A percentile compares a stretch with the other conserved stretches of the same genome.
Conservation (phyloP, 202 grass and related monocot genomes). For the Bolboschoenoplectus hybrid region DNA sequence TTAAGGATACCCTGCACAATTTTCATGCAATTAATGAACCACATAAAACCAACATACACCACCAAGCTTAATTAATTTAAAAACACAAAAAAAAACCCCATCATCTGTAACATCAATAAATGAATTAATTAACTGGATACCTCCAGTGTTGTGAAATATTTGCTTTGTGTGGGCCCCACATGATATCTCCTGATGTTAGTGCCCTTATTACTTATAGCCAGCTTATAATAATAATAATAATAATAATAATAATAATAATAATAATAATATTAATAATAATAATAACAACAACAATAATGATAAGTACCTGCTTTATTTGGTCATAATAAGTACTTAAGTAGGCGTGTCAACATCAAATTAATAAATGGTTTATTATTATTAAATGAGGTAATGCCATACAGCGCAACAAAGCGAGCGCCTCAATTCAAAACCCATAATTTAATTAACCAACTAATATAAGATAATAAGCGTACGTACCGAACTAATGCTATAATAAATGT, state of each 20-base stretch:
- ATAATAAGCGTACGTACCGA: neutral
- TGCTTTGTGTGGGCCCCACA: constrained; percentile 17
- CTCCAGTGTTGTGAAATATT: constrained; percentile 10
- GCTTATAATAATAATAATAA: constrained; percentile 3
- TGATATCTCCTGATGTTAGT: constrained; percentile 24
- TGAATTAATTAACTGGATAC: neutral
- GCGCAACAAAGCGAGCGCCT: neutral
- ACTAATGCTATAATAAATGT: constrained; percentile 23
- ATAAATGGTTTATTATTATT: constrained; percentile 7
- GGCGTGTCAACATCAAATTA: constrained; percentile 12
- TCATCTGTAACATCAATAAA: neutral
- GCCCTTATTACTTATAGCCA: constrained; percentile 19
- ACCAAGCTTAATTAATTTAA: no score
- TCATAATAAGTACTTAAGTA: constrained; percentile 15
- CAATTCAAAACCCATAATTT: constrained; percentile 16
- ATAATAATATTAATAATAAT: no score
- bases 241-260: neutral
- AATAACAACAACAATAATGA: neutral
- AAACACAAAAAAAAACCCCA: no score
- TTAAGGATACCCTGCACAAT: no score
- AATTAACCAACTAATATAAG: neutral
- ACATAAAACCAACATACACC: no score
- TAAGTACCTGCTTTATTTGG: neutral
- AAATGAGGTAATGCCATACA: constrained; percentile 34
- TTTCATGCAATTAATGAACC: no score